Evolutionary conservation across 768 basidiomycete genomes (phyloP), one percentile per base, ranked within the genome.

Genomic region (Naganishia vaughanmartiniae): DNA sequence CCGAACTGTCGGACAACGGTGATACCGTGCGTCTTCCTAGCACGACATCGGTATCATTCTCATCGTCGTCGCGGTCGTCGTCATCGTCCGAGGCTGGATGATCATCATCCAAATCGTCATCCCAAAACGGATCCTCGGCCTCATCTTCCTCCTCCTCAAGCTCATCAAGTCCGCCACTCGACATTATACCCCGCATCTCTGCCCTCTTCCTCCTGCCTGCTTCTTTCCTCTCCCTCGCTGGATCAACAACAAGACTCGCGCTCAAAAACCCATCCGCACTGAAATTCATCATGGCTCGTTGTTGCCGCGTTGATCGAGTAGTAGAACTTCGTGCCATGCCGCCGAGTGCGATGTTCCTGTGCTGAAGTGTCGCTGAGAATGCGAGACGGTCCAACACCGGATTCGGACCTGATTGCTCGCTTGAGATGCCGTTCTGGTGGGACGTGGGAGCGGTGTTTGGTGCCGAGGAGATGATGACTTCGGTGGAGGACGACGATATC

Each of bases 1-100:
- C 78, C n/a, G 56, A 58, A 14, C 55, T 48, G 0, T 57, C 56
- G 68, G 54, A 55, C 14, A 51, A 28, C 34, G 75, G 74, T 0
- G 77, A 76, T 45, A 51, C 71, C 30, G 71, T 70, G 21, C 63
- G 73, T 45, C 70, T 31, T 12, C 65, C 72, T 14, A 69, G 31
- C 21, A 58, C 45, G 34, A 73, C 0, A 28, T 71, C 74, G 7
- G 36, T 28, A 36, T 72, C 66, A 19, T 65, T 71, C 28, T 31
- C 57, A 9, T 67, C 53, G 11, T 46, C 36, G 19, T 11, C 34
- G 54, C 54, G 36, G 36, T 54, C 54, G 51, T 45, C 70, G 34
- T 74, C 73, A 28, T 55, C 71, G 7, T 63, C 60, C 24, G 42
- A 63, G 21, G 60, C 17, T 17, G 57, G 34, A 36, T 58, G 39